phyloP scores from a whole-genome alignment of 768 basidiomycete genomes.

The Amylocystis lapponica region DNA sequence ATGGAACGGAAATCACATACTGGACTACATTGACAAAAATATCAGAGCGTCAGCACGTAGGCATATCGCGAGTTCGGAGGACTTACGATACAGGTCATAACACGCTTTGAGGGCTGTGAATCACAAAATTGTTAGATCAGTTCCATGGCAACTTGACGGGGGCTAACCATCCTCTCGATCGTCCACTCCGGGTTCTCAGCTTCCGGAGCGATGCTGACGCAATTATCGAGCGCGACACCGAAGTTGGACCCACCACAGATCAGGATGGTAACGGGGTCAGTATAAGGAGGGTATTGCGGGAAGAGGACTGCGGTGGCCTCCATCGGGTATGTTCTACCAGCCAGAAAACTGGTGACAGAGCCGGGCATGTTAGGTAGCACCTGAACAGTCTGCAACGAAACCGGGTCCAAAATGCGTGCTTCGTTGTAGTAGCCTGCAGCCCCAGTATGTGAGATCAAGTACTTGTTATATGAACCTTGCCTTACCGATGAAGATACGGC shows the following conservation, averaged over 20 bases:
- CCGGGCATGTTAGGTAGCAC: conserved; percentile 71
- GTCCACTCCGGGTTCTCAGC: conserved; percentile 56
- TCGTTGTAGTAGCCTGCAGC: conserved; percentile 75
- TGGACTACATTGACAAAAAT: background rate
- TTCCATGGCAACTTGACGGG: conserved; percentile 17
- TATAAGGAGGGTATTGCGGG: conserved; percentile 69
- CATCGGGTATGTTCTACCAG: conserved; percentile 73
- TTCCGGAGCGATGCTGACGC: conserved; percentile 66
- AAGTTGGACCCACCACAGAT: conserved; percentile 73
- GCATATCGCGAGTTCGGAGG: background rate
- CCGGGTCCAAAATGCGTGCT: conserved; percentile 67
- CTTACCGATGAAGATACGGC: conserved; percentile 64
- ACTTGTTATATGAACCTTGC: background rate
- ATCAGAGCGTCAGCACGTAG: background rate
- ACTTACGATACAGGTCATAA: conserved; percentile 67
- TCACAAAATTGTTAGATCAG: background rate
- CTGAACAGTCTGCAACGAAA: conserved; percentile 54
- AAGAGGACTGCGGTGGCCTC: conserved; percentile 67
- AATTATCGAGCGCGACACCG: conserved; percentile 59
- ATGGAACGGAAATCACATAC: conserved; percentile 1
- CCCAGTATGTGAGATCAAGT: background rate
- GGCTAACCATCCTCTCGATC: conserved; percentile 75
- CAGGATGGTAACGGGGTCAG: conserved; percentile 59
- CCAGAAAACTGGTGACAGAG: conserved; percentile 64
- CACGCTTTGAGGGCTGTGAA: conserved; percentile 68